Percentiles rank a stretch among this genome's conserved stretches.
phyloP scores from a whole-genome alignment of 2,329 filamentous ascomycete genomes.

The Colletotrichum liriopes region DNA sequence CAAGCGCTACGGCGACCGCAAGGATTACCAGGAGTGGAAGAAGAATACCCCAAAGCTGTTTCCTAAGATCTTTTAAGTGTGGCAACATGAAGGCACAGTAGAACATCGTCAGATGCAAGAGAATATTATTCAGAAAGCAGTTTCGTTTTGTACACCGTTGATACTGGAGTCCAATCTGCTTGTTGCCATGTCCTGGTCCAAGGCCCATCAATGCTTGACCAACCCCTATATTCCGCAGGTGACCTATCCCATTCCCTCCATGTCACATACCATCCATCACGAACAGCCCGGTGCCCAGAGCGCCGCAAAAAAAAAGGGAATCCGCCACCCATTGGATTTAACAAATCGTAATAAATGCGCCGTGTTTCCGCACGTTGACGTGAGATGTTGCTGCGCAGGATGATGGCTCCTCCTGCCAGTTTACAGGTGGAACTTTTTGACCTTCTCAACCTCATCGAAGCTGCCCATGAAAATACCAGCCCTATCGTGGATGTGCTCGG shows the following conservation, averaged over 20 bases:
- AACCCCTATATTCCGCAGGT: background rate
- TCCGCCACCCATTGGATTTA: slow-evolving; percentile 45
- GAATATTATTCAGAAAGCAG: background rate
- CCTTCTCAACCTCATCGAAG: slow-evolving; percentile 95
- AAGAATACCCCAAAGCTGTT: slow-evolving; percentile 75
- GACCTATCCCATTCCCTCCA: background rate
- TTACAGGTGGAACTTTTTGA: slow-evolving; percentile 84
- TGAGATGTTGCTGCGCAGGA: slow-evolving; percentile 9
- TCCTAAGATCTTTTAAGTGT: slow-evolving; percentile 67
- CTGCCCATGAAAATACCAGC: slow-evolving; percentile 98
- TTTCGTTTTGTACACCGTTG: background rate
- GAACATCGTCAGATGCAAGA: background rate
- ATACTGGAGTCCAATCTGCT: slow-evolving; percentile 5
- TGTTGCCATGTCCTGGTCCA: background rate
- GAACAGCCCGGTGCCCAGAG: slow-evolving; percentile 7
- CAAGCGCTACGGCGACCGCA: slow-evolving; percentile 72
- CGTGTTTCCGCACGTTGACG: slow-evolving; percentile 1
- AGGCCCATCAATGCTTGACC: background rate
- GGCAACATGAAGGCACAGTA: background rate
- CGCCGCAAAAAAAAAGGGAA: slow-evolving; percentile 45
- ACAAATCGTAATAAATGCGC: slow-evolving; percentile 12
- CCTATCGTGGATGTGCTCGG: slow-evolving; percentile 94
- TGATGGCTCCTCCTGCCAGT: background rate
- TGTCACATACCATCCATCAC: background rate
- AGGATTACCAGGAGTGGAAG: slow-evolving; percentile 80